Base-by-base conservation (phyloP, 306 rosid genomes). In the Casuarina glauca region DNA sequence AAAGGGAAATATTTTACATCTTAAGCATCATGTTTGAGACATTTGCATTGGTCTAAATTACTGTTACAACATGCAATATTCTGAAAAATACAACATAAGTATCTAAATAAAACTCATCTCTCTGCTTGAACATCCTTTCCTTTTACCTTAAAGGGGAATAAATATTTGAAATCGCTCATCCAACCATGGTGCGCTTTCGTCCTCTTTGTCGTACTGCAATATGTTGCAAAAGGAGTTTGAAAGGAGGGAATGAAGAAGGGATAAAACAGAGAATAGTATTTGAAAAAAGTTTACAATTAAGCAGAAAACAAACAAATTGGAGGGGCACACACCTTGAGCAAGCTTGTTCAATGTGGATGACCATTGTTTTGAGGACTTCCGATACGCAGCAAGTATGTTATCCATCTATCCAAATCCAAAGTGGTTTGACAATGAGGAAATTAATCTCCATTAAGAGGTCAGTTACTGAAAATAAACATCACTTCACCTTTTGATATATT, bases 181-280 rank as follows among this genome's bases (percentile, higher is more conserved):
- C 98, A 78, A 94, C 92, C 98, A 94, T 94, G 81, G 96, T 91
- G 87, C 94, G 90, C 89, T 94, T 91, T 48, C 94, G 89, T 70
- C 98, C 95, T 84, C 96, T 88, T 82, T 91, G 94, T 74, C 98
- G 86, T 88, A 91, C 96, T 94, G 84, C 70, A 79, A 73, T 3
- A 72, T 35, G 66, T 79, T n/a, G 76, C 43, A 43, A n/a, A 50
- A 48, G 45, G 2, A 43, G 62, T n/a, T 17, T 49, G 63, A 35
- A 83, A 63, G 61, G 41, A 6, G 45, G 77, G 16, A 61, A 42
- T 1, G 55, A 26, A 72, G 63, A 13, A 70, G 44, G 57, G 35
- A 60, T 67, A 79, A 68, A 17, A 41, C 15, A 39, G 9, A 74
- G 16, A n/a, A 11, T 26, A 26, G 50, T 5, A 50, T 12, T 4